Percentiles rank a stretch among this genome's conserved stretches.
phyloP scores from a whole-genome alignment of 495 filamentous ascomycete genomes.

The Tirmania nivea region DNA sequence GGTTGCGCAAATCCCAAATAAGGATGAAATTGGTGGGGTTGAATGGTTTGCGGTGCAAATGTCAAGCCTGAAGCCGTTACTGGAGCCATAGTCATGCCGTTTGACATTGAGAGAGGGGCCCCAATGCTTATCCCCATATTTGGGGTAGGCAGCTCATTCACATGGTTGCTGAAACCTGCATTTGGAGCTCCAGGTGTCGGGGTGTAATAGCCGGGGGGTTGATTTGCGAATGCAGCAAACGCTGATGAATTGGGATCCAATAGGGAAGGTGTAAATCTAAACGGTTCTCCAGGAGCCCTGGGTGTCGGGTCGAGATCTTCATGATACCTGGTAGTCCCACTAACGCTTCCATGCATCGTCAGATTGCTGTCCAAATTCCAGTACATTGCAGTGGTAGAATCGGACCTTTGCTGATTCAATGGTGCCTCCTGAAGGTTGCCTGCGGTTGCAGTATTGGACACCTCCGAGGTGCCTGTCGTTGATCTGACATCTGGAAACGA shows the following conservation, averaged over 20 bases:
- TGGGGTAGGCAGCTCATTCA: conserved; percentile 80
- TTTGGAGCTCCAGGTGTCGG: conserved; percentile 73
- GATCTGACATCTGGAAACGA: conserved; percentile 17
- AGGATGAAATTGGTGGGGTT: conserved; percentile 47
- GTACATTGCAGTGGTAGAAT: neutral
- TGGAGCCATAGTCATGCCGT: conserved; percentile 30
- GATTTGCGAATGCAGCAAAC: conserved; percentile 55
- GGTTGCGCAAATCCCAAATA: conserved; percentile 50
- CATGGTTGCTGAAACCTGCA: conserved; percentile 58
- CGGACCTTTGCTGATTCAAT: conserved; percentile 16
- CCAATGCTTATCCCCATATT: conserved; percentile 48
- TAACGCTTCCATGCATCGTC: conserved; percentile 1
- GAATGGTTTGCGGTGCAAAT: conserved; percentile 33
- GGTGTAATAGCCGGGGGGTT: conserved; percentile 60
- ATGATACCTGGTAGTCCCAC: conserved; percentile 19
- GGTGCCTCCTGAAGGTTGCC: conserved; percentile 7
- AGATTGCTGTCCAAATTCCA: neutral
- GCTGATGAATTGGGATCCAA: conserved; percentile 67
- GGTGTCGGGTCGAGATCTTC: conserved; percentile 69
- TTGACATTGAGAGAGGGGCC: conserved; percentile 67
- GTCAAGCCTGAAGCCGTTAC: conserved; percentile 31
- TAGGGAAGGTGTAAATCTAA: conserved; percentile 69
- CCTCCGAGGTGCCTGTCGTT: conserved; percentile 10
- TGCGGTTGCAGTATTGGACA: conserved; percentile 9
- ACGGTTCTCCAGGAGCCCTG: conserved; percentile 47